Evolutionary conservation across 768 basidiomycete genomes (phyloP).

Genomic region (Mycena maculata): DNA sequence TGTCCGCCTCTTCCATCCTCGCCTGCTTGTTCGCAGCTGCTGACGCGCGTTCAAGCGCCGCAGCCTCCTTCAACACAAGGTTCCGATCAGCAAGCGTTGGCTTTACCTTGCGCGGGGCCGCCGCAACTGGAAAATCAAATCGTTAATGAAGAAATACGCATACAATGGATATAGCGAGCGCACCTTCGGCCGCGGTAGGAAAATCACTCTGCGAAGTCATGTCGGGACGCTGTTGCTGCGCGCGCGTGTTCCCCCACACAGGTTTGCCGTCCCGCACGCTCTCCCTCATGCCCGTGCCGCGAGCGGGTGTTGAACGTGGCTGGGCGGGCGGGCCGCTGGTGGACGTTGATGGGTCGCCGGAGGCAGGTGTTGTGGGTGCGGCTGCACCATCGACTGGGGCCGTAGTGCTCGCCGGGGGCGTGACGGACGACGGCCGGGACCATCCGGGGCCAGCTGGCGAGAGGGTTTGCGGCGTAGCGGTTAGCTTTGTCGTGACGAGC

Average conservation of each 20-base stretch:
- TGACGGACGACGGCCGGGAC: slow-evolving; percentile 82
- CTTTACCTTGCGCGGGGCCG: slow-evolving; percentile 51
- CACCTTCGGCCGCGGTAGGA: slow-evolving; percentile 96
- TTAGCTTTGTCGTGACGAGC: slow-evolving; percentile 89
- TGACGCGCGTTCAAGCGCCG: slow-evolving; percentile 50
- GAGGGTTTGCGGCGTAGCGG: slow-evolving; percentile 69
- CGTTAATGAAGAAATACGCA: neutral
- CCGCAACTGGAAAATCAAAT: slow-evolving; percentile 38
- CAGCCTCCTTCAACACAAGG: slow-evolving; percentile 55
- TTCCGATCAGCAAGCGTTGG: slow-evolving; percentile 41
- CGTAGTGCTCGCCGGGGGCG: slow-evolving; percentile 74
- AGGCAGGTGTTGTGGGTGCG: slow-evolving; percentile 25
- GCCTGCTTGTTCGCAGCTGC: slow-evolving; percentile 69
- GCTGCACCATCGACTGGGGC: slow-evolving; percentile 56
- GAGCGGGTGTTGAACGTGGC: slow-evolving; percentile 17
- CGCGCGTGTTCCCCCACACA: slow-evolving; percentile 77
- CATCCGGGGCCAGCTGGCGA: slow-evolving; percentile 74
- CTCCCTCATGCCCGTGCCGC: slow-evolving; percentile 21
- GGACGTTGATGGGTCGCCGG: slow-evolving; percentile 13
- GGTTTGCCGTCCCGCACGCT: slow-evolving; percentile 54
- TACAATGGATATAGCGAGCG: slow-evolving; percentile 56
- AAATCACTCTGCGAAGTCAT: slow-evolving; percentile 74
- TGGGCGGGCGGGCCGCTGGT: slow-evolving; percentile 23
- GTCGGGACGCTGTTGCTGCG: slow-evolving; percentile 54
- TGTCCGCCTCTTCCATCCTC: slow-evolving; percentile 86